These are phyloP conservation scores for Neoascochyta sp. DNA, from an alignment of 2,329 filamentous ascomycete species.

Conservation along the genomic window DNA sequence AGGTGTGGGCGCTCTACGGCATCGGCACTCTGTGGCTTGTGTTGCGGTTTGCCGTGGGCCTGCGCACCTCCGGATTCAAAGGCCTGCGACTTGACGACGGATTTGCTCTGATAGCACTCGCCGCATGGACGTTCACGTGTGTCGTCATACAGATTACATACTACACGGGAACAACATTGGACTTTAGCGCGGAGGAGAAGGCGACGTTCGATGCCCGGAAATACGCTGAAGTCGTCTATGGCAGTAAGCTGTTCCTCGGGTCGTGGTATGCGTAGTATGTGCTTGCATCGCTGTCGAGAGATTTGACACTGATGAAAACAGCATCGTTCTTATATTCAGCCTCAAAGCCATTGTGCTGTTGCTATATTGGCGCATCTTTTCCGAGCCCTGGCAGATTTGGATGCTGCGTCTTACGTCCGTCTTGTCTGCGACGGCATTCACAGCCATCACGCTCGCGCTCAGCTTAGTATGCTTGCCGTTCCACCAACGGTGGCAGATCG, in stretches of 20 bases:
- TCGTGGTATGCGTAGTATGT: constrained; percentile 14
- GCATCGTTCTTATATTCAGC: constrained; percentile 9
- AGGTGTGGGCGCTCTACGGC: constrained; percentile 5
- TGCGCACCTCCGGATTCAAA: constrained; percentile 3
- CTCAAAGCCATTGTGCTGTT: constrained; percentile 14
- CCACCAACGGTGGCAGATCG: constrained; percentile 4
- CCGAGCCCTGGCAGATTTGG: constrained; percentile 8
- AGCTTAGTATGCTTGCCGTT: constrained; percentile 9
- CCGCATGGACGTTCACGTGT: constrained; percentile 8
- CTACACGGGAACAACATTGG: constrained; percentile 9
- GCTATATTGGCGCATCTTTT: constrained; percentile 10
- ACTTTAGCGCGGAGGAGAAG: constrained; percentile 7
- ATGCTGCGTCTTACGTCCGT: constrained; percentile 6
- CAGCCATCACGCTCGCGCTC: constrained; percentile 3
- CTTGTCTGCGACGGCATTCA: constrained; percentile 7
- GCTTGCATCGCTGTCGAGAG: too few relatives aligned
- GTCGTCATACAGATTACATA: constrained; percentile 9
- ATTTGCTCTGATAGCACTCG: constrained; percentile 3
- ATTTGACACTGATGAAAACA: background rate
- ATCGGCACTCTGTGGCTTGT: constrained; percentile 4
- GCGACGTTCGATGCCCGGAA: constrained; percentile 5
- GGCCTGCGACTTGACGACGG: constrained; percentile 5
- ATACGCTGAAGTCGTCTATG: constrained; percentile 5
- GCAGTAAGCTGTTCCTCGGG: constrained; percentile 11
- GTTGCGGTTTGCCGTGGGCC: constrained; percentile 3